Percentiles rank a stretch among this genome's conserved stretches.
These are phyloP conservation scores for Furcasterigmium furcatum DNA, from an alignment of 2,329 filamentous ascomycete genomes.

Conservation along the genomic window DNA sequence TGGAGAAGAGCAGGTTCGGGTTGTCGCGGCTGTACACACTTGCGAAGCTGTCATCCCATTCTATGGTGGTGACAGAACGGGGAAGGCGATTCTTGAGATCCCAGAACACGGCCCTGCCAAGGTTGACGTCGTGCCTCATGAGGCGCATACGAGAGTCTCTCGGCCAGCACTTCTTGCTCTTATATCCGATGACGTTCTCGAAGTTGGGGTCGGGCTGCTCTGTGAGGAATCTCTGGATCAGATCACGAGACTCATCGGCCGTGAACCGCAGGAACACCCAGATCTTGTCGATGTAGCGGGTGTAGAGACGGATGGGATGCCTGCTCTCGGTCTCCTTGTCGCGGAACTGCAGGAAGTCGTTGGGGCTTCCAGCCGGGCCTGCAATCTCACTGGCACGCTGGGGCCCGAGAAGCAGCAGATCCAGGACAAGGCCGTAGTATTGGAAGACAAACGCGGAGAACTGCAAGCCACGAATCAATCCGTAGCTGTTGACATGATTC, in stretches of 20 bases:
- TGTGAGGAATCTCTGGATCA: slow-evolving; percentile 96
- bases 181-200: slow-evolving; percentile 98
- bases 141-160: slow-evolving; percentile 95
- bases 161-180: slow-evolving; percentile 99
- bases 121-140: slow-evolving; percentile 98
- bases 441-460: slow-evolving; percentile 99
- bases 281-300: slow-evolving; percentile 95
- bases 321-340: slow-evolving; percentile 88
- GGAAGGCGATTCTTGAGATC: slow-evolving; percentile 96
- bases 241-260: slow-evolving; percentile 88
- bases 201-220: slow-evolving; percentile 99
- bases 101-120: slow-evolving; percentile 97
- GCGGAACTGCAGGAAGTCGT: slow-evolving; percentile 96
- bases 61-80: slow-evolving; percentile 91
- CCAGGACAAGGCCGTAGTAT: slow-evolving; percentile 94
- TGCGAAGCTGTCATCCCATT: slow-evolving; percentile 98
- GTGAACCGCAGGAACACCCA: slow-evolving; percentile 97
- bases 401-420: slow-evolving; percentile 85
- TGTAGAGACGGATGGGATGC: slow-evolving; percentile 97
- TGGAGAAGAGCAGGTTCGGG: slow-evolving; percentile 93
- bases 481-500: slow-evolving; percentile 99
- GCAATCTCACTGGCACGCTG: slow-evolving; percentile 98
- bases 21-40: slow-evolving; percentile 98
- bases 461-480: slow-evolving; percentile 95
- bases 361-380: slow-evolving; percentile 87